Evolutionary conservation across 805 yeast genomes (phyloP), one percentile per base, ranked within the genome.

Genomic region (Kodamaea kakaduensis): DNA sequence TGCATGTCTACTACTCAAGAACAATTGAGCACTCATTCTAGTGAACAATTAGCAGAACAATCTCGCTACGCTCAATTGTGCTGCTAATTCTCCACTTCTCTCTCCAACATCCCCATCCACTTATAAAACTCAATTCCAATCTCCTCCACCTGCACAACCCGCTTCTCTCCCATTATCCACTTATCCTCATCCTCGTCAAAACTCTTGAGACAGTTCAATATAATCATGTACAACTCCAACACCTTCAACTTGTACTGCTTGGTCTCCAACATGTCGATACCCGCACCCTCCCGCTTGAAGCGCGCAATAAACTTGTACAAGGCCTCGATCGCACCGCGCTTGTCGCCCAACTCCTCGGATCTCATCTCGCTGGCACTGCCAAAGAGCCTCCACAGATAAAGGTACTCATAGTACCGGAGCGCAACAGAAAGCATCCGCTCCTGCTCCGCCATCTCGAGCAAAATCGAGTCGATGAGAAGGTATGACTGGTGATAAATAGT

Each of bases 241-340:
- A 66, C 50, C 44, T 67, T 64, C 41, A 67, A 52, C 33, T 61
- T 58, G 39, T 57, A 55, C 31, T 60, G 58, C 36, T 55, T 57
- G 25, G 57, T 40, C 32, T 58, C 60, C 15, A 54, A 58, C 8
- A 25, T 14, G 5, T 42, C 33, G 15, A 29, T 44, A 23, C 33
- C 38, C 9, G 45, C 45, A 30, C 45, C 40, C 18, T 56, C 65
- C 19, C 31, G 32, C 32, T 50, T 61, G 49, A 64, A 67, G 20
- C 67, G 42, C 1, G 56, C 55, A 17, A 67, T 56, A 38, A 64
- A 67, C 34, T 44, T 43, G 40, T 66, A 67, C 31, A 67, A 54
- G 1, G 67, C 53, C 38, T 67, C 69, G 17, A 56, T 49, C 1
- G 71, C 64, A 3, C 76, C 77, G 37, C 82, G 59, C 35, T 56